Percentiles rank a stretch among this genome's conserved stretches.
These are phyloP conservation scores for Puccinia polysora DNA, from an alignment of 1,284 basidiomycete species.

Conservation along the genomic window DNA sequence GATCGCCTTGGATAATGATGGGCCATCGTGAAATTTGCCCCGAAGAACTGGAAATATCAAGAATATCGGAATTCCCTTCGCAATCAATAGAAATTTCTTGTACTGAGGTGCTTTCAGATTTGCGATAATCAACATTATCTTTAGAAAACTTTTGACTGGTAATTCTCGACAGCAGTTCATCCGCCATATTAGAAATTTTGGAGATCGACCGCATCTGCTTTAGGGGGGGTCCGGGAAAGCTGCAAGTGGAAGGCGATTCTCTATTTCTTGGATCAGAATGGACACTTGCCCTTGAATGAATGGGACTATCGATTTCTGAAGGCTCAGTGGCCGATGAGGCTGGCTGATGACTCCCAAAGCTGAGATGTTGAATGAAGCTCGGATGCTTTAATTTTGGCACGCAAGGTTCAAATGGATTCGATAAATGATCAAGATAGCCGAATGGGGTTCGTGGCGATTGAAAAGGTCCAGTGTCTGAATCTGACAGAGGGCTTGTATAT, in stretches of 20 bases:
- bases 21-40: not conserved
- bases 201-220: not conserved
- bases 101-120: not conserved
- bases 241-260: too few species aligned
- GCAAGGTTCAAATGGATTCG: slow-evolving; percentile 10
- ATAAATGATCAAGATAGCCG: not conserved
- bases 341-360: not conserved
- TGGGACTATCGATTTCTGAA: not conserved
- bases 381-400: not conserved
- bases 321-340: not conserved
- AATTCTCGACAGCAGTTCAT: not conserved
- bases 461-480: slow-evolving; percentile 6
- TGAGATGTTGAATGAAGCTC: not conserved
- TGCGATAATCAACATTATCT: not conserved
- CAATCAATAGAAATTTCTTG: too few species aligned
- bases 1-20: too few species aligned
- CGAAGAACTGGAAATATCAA: slow-evolving; percentile 4
- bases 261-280: not conserved
- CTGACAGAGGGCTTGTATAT: slow-evolving; percentile 13
- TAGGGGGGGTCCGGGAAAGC: not conserved
- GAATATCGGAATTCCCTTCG: not conserved
- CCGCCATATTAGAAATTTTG: not conserved
- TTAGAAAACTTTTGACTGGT: not conserved
- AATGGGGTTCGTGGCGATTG: slow-evolving; percentile 23
- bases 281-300: not conserved